phyloP scores from a whole-genome alignment of 2,329 filamentous ascomycete species.

The Phyllosticta citrichinensis region DNA sequence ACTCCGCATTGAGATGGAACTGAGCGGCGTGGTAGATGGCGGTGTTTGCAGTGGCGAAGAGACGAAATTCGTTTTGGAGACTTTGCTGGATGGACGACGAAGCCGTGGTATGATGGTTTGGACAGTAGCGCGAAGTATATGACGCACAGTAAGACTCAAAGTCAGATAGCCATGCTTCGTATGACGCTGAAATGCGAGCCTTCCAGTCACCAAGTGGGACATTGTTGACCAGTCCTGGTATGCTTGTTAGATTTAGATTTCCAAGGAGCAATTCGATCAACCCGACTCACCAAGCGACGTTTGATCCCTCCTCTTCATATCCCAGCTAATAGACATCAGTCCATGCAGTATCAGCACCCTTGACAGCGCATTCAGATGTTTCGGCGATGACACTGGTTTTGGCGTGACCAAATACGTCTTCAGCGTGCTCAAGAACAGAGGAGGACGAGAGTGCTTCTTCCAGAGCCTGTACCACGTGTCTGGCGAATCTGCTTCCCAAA shows the following conservation, averaged over 20 bases:
- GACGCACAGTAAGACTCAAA: constrained; percentile 43
- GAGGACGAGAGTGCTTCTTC: constrained; percentile 25
- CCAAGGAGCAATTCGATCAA: not conserved
- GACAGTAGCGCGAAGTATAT: constrained; percentile 14
- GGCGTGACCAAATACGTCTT: constrained; percentile 42
- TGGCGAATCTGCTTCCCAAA: constrained; percentile 50
- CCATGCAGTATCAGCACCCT: constrained; percentile 49
- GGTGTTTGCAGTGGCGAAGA: constrained; percentile 41
- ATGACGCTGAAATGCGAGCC: constrained; percentile 41
- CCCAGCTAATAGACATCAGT: constrained; percentile 53
- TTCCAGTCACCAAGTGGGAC: constrained; percentile 41
- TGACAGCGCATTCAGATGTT: constrained; percentile 42
- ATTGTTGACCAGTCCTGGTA: constrained; percentile 18
- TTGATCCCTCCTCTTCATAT: constrained; percentile 52
- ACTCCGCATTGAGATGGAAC: constrained; percentile 47
- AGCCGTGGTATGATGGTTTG: constrained; percentile 15
- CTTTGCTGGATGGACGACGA: constrained; percentile 8
- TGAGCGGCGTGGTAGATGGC: constrained; percentile 51
- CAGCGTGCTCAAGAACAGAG: constrained; percentile 42
- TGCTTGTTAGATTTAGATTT: not conserved
- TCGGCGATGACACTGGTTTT: constrained; percentile 19
- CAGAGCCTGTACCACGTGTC: constrained; percentile 40
- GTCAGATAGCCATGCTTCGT: constrained; percentile 49
- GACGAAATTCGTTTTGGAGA: constrained; percentile 32
- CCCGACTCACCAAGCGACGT: constrained; percentile 43